Conservation (phyloP, 495 filamentous ascomycete genomes). For the Aspergillus nanangensis region DNA sequence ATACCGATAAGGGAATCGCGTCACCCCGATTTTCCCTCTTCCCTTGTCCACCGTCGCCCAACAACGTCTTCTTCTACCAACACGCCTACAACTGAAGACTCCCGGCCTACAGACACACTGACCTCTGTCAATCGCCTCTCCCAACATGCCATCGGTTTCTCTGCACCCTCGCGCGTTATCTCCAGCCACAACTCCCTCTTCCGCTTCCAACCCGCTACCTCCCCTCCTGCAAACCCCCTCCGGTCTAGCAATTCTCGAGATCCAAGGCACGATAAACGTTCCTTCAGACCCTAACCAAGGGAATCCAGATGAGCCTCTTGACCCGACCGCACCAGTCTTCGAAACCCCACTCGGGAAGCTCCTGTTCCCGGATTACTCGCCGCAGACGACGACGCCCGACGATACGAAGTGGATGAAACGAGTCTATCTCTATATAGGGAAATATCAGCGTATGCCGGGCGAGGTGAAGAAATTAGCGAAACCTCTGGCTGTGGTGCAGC, state of each 20-base stretch:
- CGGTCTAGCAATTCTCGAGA: slow-evolving; percentile 73
- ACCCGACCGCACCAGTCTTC: slow-evolving; percentile 11
- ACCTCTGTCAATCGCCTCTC: no score
- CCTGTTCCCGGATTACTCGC: slow-evolving; percentile 71
- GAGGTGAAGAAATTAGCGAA: slow-evolving; percentile 82
- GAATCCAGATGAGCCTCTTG: no score
- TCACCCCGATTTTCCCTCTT: no score
- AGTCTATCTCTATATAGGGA: slow-evolving; percentile 82
- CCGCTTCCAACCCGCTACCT: slow-evolving; percentile 59
- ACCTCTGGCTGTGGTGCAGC: slow-evolving; percentile 72
- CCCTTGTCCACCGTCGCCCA: neutral
- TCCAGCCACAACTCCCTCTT: slow-evolving; percentile 4
- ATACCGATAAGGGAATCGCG: no score
- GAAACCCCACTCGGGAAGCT: slow-evolving; percentile 66
- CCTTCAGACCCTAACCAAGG: slow-evolving; percentile 20
- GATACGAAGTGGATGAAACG: slow-evolving; percentile 78
- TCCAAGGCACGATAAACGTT: slow-evolving; percentile 83
- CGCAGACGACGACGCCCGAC: slow-evolving; percentile 38
- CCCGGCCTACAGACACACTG: no score
- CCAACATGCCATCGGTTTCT: slow-evolving; percentile 42
- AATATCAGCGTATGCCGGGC: slow-evolving; percentile 84
- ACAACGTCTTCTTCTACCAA: neutral
- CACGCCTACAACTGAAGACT: no score
- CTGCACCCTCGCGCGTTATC: slow-evolving; percentile 21
- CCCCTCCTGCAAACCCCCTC: slow-evolving; percentile 77